phyloP scores from a whole-genome alignment of 352 stramenopile genomes.

The Phytopythium montanum region DNA sequence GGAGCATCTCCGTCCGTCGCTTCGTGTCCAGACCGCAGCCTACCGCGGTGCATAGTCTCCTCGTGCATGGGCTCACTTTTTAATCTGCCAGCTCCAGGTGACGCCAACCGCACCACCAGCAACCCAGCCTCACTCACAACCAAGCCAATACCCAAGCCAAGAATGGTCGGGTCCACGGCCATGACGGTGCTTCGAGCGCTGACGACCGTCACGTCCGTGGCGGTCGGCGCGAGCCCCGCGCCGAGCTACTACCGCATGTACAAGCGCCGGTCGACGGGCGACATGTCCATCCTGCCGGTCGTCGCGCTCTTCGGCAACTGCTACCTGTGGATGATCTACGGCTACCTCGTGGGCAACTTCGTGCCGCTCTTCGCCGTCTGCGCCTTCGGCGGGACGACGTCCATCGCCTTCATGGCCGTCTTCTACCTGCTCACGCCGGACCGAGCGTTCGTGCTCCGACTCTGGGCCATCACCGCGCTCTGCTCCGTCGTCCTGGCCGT shows the following conservation, averaged over 20 bases:
- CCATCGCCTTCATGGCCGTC: constrained; percentile 23
- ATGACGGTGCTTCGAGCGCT: constrained; percentile 23
- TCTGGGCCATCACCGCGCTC: constrained; percentile 14
- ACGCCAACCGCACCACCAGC: constrained; percentile 7
- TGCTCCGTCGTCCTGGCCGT: constrained; percentile 14
- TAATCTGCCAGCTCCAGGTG: not conserved
- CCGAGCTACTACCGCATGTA: constrained; percentile 29
- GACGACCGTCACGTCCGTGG: constrained; percentile 20
- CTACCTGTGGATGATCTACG: constrained; percentile 39
- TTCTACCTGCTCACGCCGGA: constrained; percentile 26
- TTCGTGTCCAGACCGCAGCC: not conserved
- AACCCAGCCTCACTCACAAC: not conserved
- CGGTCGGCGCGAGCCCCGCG: constrained; percentile 27
- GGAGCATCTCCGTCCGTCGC: not conserved
- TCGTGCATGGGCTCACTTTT: not conserved
- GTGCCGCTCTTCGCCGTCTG: constrained; percentile 27
- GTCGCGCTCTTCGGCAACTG: constrained; percentile 29
- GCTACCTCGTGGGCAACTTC: constrained; percentile 28
- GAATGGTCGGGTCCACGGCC: constrained; percentile 3
- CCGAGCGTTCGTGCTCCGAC: constrained; percentile 15
- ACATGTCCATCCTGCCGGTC: constrained; percentile 27
- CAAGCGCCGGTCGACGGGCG: constrained; percentile 23
- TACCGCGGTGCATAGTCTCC: not conserved
- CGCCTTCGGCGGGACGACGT: constrained; percentile 20
- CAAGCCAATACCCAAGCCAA: not conserved